Evolutionary conservation across 495 filamentous ascomycete species (phyloP), one percentile per base, ranked within the genome.

Genomic region (Hypoxylon fragiforme): DNA sequence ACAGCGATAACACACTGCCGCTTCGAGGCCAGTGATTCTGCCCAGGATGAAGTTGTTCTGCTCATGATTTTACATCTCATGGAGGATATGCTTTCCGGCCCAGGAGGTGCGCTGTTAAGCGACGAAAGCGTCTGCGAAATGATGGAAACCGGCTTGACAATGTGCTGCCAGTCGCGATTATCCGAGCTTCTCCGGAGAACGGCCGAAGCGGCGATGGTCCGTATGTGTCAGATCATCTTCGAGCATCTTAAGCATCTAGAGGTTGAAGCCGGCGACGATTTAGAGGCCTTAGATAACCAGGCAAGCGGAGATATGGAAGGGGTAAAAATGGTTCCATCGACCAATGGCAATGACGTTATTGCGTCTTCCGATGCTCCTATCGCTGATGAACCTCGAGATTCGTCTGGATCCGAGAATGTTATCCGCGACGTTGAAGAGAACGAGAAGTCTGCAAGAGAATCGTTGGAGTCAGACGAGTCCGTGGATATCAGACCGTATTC

Each of bases 61-160:
- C 74, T 97, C 35, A 82, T 94, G 67, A 97, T 99, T 56, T 69
- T 99, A 45, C 94, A 96, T 65, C 79, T 99, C 54, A 97, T 99
- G 94, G 94, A 99, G 70, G 85, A 89, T 60, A 96, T 97, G 86
- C 80, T 99, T 43, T 90, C 90, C 41, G 89, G 95, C 1, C 90
- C 94, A 0, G 91, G 92, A 21, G 94, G 95, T 11, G 87, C 91
- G 49, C 77, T 97, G 2, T 80, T 96, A 2, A 91, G 92, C 24
- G 94, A 99, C 62, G 92, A 96, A 73, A 97, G 92, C 65, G 89
- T 99, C 8, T 99, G 94, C 65, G 89, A 96, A 65, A 97, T 99
- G 94, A 97, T 99, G 94, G 94, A 96, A 70, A 92, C 90, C 3
- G 95, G 92, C 3, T 70, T 99, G 54, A 96, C 91, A 67, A 97